Evolutionary conservation across 306 rosid species (phyloP).

Genomic region (Malus sylvestris): DNA sequence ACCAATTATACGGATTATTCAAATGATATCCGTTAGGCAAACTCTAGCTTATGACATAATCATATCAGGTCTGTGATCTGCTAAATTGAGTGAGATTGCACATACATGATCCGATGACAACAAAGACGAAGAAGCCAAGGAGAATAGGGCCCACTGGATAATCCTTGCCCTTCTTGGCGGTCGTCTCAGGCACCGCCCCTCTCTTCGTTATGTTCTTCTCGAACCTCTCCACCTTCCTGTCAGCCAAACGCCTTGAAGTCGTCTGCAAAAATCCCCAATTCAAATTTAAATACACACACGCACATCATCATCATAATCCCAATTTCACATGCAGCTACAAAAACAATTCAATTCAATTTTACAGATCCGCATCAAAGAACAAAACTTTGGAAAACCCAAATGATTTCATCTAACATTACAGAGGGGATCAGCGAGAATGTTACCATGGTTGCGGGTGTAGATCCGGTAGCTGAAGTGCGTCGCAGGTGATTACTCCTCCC

Average conservation of each 20-base stretch:
- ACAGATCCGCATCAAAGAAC: background rate
- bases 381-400: background rate
- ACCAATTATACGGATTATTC: background rate
- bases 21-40: background rate
- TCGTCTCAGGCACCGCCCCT: conserved; percentile 85
- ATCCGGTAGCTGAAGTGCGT: conserved; percentile 8
- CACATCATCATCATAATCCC: background rate
- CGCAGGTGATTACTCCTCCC: conserved; percentile 7
- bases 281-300: background rate
- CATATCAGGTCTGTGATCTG: background rate
- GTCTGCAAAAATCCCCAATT: conserved; percentile 38
- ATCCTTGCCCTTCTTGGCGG: conserved; percentile 75
- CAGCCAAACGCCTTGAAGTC: conserved; percentile 89
- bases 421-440: background rate
- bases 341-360: background rate
- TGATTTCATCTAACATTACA: background rate
- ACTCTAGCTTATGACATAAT: background rate
- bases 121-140: conserved; percentile 92
- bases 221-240: conserved; percentile 81
- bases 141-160: conserved; percentile 88
- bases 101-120: conserved; percentile 97
- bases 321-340: background rate
- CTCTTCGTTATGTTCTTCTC: conserved; percentile 86
- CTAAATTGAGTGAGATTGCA: background rate
- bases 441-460: conserved; percentile 25